Base-by-base conservation (phyloP, 257 asterid genomes). In the Capsicum chinense region DNA sequence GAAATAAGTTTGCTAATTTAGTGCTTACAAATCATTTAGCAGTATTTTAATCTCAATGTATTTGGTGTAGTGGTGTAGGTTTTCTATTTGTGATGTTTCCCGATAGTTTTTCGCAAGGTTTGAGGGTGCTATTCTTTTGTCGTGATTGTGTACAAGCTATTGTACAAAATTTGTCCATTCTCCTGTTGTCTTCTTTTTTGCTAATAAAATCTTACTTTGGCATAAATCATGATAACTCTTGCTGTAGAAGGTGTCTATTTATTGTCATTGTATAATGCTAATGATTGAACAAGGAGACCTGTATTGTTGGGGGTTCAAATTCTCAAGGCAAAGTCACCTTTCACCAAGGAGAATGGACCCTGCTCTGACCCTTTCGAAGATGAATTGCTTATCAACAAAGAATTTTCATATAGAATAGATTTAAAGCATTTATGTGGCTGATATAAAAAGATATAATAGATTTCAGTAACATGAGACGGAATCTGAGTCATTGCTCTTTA, bases 381-480 rank as follows among this genome's bases (percentile, higher is more conserved):
- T 14, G 42, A 76, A 73, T 73, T 50, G 58, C 56, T 21, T 21
- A 74, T 48, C 19, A 12, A 48, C 47, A 48, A 48, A 48, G 35
- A 48, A 19, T 48, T 74, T 71, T 21, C 80, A 11, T 52, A 74
- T 74, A 74, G 42, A 73, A 48, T 48, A 13, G 42, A 74, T 48
- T 19, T 74, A 74, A 74, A 74, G 39, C 44, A 48, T 54, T 74
- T 74, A 39, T 5, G 80, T 74, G 50, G 80, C 59, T 12, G 57
- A 19, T 12, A 73, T 5, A 47, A 73, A 19, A 73, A 47, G 13
- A 19, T 52, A 21, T 26, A 14, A 21, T 48, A 21, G 12, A 74
- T 74, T 74, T 50, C 39, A 52, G 81, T 52, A 74, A 74, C 81
- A 52, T 14, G 81, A 52, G 63, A 52, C 81, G 26, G 14, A 73